Conservation (phyloP, 805 yeast genomes). For the Schizosaccharomyces osmophilus region DNA sequence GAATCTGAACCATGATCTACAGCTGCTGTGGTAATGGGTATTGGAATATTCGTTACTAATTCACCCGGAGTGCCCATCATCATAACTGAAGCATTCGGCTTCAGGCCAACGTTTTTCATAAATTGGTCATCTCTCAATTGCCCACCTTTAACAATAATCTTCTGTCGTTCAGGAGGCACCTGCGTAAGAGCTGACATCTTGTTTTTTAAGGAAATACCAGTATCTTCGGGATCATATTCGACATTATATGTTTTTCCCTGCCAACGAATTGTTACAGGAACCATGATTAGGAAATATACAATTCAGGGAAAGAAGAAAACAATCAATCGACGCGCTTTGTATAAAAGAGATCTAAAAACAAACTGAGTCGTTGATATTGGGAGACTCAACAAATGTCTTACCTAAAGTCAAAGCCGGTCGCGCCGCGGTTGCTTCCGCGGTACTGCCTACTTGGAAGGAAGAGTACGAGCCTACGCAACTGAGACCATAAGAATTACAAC, state of each 20-base stretch:
- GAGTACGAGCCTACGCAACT: too few relatives aligned
- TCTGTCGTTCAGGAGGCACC: constrained; percentile 76
- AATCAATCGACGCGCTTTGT: too few relatives aligned
- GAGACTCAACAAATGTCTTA: too few relatives aligned
- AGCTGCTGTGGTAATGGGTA: not conserved
- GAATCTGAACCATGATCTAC: not conserved
- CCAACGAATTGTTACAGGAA: not conserved
- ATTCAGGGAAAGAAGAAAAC: not conserved
- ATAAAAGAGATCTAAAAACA: too few relatives aligned
- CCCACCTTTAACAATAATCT: constrained; percentile 72
- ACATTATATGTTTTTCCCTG: constrained; percentile 35
- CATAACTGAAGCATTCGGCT: constrained; percentile 49
- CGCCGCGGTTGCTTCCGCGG: too few relatives aligned
- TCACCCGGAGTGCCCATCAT: constrained; percentile 78
- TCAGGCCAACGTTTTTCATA: constrained; percentile 28
- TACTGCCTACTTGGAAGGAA: too few relatives aligned
- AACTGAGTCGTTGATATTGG: too few relatives aligned
- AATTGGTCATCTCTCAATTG: constrained; percentile 52
- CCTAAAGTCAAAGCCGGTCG: too few relatives aligned
- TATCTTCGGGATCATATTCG: constrained; percentile 27
- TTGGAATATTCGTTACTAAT: constrained; percentile 17
- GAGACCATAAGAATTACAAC: too few relatives aligned
- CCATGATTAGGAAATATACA: not conserved
- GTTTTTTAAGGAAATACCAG: constrained; percentile 39
- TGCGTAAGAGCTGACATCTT: constrained; percentile 50